A percentile compares a stretch with the other conserved stretches of the same genome.
phyloP scores from a whole-genome alignment of 2,329 filamentous ascomycete genomes.

The Exophiala sp. region DNA sequence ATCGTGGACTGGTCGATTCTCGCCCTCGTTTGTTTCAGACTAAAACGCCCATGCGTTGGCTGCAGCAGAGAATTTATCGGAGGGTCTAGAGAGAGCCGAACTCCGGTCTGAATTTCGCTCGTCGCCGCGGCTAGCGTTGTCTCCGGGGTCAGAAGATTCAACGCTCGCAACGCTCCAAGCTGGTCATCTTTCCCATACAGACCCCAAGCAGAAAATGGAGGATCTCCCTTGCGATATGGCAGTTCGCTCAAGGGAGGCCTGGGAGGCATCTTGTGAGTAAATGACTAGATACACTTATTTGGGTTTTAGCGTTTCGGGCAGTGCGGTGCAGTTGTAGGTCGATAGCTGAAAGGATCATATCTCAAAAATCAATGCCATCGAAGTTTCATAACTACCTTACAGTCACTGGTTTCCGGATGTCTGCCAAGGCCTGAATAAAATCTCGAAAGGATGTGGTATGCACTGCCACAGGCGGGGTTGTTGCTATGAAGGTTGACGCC shows the following conservation, averaged over 20 bases:
- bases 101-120: conserved; percentile 41
- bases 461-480: too few species aligned
- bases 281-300: too few species aligned
- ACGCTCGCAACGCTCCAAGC: conserved; percentile 17
- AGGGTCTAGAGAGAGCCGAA: conserved; percentile 28
- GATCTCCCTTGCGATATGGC: not conserved
- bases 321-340: too few species aligned
- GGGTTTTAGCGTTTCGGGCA: too few species aligned
- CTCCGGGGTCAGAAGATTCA: conserved; percentile 52
- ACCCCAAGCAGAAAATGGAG: conserved; percentile 6
- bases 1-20: conserved; percentile 16
- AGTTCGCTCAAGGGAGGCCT: conserved; percentile 1
- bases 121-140: conserved; percentile 38
- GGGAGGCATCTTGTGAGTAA: too few species aligned
- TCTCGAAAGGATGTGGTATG: too few species aligned
- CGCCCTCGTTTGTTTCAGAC: conserved; percentile 1
- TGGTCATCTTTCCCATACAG: conserved; percentile 3
- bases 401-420: too few species aligned
- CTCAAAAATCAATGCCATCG: too few species aligned
- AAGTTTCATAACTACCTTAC: too few species aligned
- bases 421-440: too few species aligned
- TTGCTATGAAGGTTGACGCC: too few species aligned
- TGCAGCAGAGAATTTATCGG: conserved; percentile 23
- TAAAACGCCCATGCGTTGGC: conserved; percentile 20
- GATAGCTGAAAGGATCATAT: too few species aligned